Base-by-base conservation (phyloP, 164 flowering plant genomes). In the Dillenia turbinata region DNA sequence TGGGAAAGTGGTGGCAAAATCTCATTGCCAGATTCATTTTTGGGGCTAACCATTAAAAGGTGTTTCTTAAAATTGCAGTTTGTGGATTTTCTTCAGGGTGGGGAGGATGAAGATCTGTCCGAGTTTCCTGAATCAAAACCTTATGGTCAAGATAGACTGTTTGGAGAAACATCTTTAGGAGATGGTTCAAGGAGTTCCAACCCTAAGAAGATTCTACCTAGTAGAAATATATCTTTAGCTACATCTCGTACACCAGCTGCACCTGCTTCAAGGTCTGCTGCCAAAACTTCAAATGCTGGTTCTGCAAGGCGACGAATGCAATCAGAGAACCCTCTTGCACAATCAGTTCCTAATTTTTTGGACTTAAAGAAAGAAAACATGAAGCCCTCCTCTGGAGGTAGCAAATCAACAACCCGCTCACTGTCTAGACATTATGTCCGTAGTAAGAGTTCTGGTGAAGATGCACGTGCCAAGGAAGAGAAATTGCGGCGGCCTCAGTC, bases 281-380 rank as follows among this genome's bases (percentile, higher is more conserved):
- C 47, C 44, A 91, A 84, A 77, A 59, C 75, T 64, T 73, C 91
- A 52, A 78, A 74, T 54, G 54, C 79, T 15, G 64, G 61, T 69
- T 65, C 88, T 59, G 92, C 80, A 44, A 79, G 80, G 69, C 81
- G 94, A 67, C 81, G 85, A 68, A 45, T 63, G 5, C 90, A 73
- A 55, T 68, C 71, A 48, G 99, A 89, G 71, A 85, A 83, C 78
- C 85, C 88, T 62, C 89, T 91, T 64, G 88, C 85, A 16, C 96
- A 89, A 67, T 94, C 99, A 2, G 97, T 94, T 69, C 99, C 99
- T 10, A 88, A 85, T 75, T 89, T 91, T 68, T 85, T 92, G 68
- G 97, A 94, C 69, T 66, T 91, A 24, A 81, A 88, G 64, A 89
- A 94, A 70, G 99, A 94, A 73, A 88, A 89, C 55, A 78, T 96